Conservation (phyloP, 2,329 filamentous ascomycete genomes). For the Daldinia eschscholtzii region DNA sequence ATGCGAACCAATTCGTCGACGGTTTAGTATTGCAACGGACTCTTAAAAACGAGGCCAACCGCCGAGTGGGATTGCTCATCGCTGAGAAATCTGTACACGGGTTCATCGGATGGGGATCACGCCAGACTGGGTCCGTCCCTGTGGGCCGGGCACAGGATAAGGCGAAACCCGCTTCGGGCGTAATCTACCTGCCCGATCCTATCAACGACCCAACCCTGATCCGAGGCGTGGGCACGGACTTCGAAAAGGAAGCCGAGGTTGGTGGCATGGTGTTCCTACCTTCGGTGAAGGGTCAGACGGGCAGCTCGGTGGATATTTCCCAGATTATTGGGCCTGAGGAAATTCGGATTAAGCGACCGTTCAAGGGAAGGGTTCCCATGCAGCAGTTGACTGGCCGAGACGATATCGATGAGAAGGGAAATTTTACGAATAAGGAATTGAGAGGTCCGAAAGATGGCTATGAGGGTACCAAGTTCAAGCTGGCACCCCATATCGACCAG, state of each 20-base stretch:
- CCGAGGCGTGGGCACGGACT: slow-evolving; percentile 83
- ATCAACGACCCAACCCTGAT: slow-evolving; percentile 85
- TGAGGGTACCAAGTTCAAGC: slow-evolving; percentile 84
- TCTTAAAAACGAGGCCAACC: slow-evolving; percentile 85
- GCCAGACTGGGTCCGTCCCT: slow-evolving; percentile 89
- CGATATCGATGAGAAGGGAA: slow-evolving; percentile 76
- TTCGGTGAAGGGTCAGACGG: slow-evolving; percentile 79
- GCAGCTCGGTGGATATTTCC: slow-evolving; percentile 85
- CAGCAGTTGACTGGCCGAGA: slow-evolving; percentile 85
- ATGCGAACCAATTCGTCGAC: slow-evolving; percentile 98
- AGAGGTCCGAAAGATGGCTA: slow-evolving; percentile 72
- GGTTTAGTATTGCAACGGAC: slow-evolving; percentile 93
- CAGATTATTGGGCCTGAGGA: slow-evolving; percentile 85
- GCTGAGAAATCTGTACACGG: slow-evolving; percentile 95
- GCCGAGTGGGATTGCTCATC: slow-evolving; percentile 91
- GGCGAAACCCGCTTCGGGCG: slow-evolving; percentile 82
- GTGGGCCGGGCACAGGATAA: slow-evolving; percentile 92
- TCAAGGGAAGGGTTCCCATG: slow-evolving; percentile 81
- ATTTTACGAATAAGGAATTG: slow-evolving; percentile 67
- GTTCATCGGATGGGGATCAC: slow-evolving; percentile 89
- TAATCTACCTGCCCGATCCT: slow-evolving; percentile 90
- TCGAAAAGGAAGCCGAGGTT: slow-evolving; percentile 79
- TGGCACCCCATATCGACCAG: slow-evolving; percentile 94
- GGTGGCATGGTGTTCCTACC: slow-evolving; percentile 91
- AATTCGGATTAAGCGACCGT: slow-evolving; percentile 86